These are phyloP conservation scores for Neltuma alba DNA, from an alignment of 306 rosid species.

Conservation along the genomic window DNA sequence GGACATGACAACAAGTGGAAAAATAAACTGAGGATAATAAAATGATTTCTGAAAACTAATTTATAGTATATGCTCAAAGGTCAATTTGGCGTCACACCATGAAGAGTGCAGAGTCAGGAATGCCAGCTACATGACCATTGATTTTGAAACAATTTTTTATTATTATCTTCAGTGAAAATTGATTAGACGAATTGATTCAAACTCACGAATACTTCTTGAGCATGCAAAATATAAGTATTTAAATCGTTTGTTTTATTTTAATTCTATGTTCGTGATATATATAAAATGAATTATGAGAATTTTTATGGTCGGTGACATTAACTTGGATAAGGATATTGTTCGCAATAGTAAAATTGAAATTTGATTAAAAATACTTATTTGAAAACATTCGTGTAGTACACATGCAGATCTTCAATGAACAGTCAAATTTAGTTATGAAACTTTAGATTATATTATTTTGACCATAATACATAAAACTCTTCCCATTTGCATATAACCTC, in stretches of 20 bases:
- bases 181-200: not conserved
- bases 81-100: not conserved
- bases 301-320: not conserved
- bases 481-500: no score
- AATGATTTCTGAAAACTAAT: not conserved
- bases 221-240: not conserved
- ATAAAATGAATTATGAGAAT: not conserved
- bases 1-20: not conserved
- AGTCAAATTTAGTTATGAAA: no score
- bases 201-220: not conserved
- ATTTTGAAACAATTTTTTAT: not conserved
- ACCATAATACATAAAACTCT: no score
- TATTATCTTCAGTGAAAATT: not conserved
- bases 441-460: no score
- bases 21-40: not conserved
- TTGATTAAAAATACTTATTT: no score
- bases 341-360: no score
- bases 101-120: not conserved
- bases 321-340: no score
- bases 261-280: not conserved
- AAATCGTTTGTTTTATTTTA: not conserved
- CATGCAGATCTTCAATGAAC: no score
- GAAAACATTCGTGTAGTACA: no score
- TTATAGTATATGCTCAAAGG: not conserved
- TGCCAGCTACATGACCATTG: conserved; percentile 32